Percentiles rank a stretch among this genome's conserved stretches.
phyloP scores from a whole-genome alignment of 805 yeast genomes.

The Kuraishia borneana region DNA sequence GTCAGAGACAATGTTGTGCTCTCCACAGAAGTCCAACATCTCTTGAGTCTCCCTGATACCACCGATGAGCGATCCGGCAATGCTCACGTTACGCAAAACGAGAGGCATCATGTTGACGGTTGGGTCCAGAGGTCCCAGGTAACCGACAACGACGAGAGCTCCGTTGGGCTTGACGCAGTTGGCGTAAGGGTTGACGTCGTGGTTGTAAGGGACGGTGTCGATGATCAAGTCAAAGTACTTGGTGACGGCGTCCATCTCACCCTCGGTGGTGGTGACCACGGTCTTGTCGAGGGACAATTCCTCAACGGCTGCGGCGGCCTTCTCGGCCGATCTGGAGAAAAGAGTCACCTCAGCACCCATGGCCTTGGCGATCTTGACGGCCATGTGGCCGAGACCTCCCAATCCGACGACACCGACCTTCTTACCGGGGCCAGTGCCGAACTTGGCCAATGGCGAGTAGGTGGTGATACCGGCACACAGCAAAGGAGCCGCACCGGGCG shows the following conservation, averaged over 20 bases:
- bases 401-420: conserved; percentile 44
- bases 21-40: conserved; percentile 36
- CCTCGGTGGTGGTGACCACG: too few species aligned
- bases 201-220: conserved; percentile 22
- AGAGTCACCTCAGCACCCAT: conserved; percentile 51
- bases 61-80: too few species aligned
- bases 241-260: too few species aligned
- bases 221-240: too few species aligned
- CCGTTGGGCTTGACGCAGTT: too few species aligned
- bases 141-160: too few species aligned
- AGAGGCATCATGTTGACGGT: too few species aligned
- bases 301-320: too few species aligned
- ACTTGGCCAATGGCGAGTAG: conserved; percentile 31
- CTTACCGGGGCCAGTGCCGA: conserved; percentile 36
- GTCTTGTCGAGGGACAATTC: too few species aligned
- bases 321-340: conserved; percentile 36
- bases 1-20: conserved; percentile 37
- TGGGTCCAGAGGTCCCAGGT: too few species aligned
- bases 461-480: conserved; percentile 48
- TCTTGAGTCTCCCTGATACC: too few species aligned
- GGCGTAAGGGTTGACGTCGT: conserved; percentile 12
- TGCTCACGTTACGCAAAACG: too few species aligned
- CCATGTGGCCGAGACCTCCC: conserved; percentile 50
- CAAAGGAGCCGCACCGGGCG: conserved; percentile 37
- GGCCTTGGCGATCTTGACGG: conserved; percentile 44